Percentiles rank a stretch among this genome's conserved stretches.
Conservation (phyloP, 352 stramenopile genomes). For the Sclerospora graminicola region DNA sequence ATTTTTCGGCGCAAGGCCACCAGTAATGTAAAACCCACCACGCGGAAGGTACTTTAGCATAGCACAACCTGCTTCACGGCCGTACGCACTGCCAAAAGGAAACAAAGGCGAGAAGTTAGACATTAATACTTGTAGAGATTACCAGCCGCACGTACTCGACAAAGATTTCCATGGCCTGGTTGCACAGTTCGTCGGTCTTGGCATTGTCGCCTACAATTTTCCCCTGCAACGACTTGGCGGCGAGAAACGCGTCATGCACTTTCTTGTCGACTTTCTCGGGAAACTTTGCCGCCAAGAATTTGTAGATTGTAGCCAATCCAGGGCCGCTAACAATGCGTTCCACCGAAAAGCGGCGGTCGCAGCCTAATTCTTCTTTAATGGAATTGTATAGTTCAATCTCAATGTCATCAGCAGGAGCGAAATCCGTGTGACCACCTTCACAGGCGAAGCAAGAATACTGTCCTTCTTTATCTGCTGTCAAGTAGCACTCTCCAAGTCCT, state of each 20-base stretch:
- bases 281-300: slow-evolving; percentile 91
- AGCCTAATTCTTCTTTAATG: slow-evolving; percentile 79
- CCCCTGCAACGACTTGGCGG: slow-evolving; percentile 55
- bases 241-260: slow-evolving; percentile 62
- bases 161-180: slow-evolving; percentile 91
- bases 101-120: slow-evolving; percentile 1
- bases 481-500: slow-evolving; percentile 93
- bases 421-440: slow-evolving; percentile 94
- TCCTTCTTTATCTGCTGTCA: slow-evolving; percentile 81
- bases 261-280: slow-evolving; percentile 71
- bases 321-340: slow-evolving; percentile 93
- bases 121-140: background rate
- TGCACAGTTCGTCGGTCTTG: slow-evolving; percentile 70
- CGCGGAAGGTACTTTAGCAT: slow-evolving; percentile 94
- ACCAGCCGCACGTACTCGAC: slow-evolving; percentile 51
- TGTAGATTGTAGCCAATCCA: slow-evolving; percentile 93
- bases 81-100: slow-evolving; percentile 75
- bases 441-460: slow-evolving; percentile 89
- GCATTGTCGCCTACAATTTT: slow-evolving; percentile 86
- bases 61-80: slow-evolving; percentile 88
- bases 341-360: slow-evolving; percentile 86
- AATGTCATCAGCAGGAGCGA: slow-evolving; percentile 82
- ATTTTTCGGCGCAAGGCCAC: slow-evolving; percentile 95
- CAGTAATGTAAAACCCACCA: slow-evolving; percentile 95
- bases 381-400: slow-evolving; percentile 84